Evolutionary conservation across 805 yeast species (phyloP).

Genomic region (Pichia manshurica): DNA sequence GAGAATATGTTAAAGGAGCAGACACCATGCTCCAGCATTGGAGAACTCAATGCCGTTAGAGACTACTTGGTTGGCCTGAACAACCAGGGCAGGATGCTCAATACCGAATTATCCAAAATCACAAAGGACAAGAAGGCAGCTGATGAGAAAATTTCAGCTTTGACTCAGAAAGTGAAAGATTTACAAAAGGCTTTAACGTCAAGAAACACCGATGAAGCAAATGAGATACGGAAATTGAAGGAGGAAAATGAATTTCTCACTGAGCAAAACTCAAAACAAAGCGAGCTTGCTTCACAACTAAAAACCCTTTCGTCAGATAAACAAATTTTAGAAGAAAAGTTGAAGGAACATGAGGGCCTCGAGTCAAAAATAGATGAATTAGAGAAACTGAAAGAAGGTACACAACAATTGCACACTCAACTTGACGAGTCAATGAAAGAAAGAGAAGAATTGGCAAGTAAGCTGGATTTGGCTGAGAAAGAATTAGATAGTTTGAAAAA

Average conservation of each 20-base stretch:
- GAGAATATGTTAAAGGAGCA: conserved; percentile 68
- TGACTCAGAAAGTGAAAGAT: conserved; percentile 14
- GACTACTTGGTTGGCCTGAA: conserved; percentile 63
- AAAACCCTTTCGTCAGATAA: neutral
- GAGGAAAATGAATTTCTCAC: neutral
- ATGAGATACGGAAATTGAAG: conserved; percentile 13
- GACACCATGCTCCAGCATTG: conserved; percentile 73
- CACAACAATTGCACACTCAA: conserved; percentile 2
- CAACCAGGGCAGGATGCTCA: conserved; percentile 54
- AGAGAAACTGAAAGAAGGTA: neutral
- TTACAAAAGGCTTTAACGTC: conserved; percentile 14
- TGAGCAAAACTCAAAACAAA: neutral
- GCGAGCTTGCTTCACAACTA: neutral
- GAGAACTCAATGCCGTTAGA: conserved; percentile 64
- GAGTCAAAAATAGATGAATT: neutral
- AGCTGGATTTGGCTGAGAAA: neutral
- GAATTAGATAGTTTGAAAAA: neutral
- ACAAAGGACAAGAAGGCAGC: conserved; percentile 21
- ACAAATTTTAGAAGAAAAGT: conserved; percentile 9
- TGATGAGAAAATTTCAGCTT: conserved; percentile 12
- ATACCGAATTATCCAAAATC: conserved; percentile 56
- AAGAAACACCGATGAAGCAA: conserved; percentile 29
- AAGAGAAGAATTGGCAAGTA: neutral
- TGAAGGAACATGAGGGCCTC: neutral
- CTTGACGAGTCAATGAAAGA: conserved; percentile 2